Evolutionary conservation across 345 rosid species (phyloP).

Genomic region (Salix suchowensis): DNA sequence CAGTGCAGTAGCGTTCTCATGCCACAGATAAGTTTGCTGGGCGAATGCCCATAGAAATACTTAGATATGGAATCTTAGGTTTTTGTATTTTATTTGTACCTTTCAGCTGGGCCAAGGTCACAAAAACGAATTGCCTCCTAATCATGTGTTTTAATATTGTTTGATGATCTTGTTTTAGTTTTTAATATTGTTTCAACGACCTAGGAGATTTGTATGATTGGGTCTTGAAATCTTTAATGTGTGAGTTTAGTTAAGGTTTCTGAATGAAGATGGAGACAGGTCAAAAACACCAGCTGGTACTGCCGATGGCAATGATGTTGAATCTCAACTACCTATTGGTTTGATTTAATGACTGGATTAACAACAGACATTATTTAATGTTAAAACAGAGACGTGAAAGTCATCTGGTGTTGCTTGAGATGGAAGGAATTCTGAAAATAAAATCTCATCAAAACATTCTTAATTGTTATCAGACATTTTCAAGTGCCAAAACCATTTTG

Average conservation of each 20-base stretch:
- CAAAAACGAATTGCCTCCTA: not conserved
- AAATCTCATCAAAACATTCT: no score
- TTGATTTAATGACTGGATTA: not conserved
- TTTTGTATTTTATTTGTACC: not conserved
- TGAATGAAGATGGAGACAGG: not conserved
- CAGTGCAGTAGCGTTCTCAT: no score
- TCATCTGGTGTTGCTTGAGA: not conserved
- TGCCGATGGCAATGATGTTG: not conserved
- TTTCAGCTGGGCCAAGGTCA: not conserved
- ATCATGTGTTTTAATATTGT: no score
- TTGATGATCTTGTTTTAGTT: not conserved
- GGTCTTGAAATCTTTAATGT: not conserved
- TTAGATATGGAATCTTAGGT: not conserved
- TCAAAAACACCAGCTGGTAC: slow-evolving; percentile 1
- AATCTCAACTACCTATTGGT: not conserved
- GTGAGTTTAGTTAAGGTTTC: not conserved
- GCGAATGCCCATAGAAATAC: not conserved
- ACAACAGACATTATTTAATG: not conserved
- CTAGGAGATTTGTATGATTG: not conserved
- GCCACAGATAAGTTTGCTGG: no score
- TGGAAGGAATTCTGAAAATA: not conserved
- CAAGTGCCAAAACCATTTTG: no score
- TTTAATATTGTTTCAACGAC: not conserved
- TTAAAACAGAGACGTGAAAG: not conserved
- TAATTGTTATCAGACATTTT: no score